Percentiles rank a stretch among this genome's conserved stretches.
These are phyloP conservation scores for Euryodendron excelsum DNA, from an alignment of 148 eudicot genomes.

Conservation along the genomic window DNA sequence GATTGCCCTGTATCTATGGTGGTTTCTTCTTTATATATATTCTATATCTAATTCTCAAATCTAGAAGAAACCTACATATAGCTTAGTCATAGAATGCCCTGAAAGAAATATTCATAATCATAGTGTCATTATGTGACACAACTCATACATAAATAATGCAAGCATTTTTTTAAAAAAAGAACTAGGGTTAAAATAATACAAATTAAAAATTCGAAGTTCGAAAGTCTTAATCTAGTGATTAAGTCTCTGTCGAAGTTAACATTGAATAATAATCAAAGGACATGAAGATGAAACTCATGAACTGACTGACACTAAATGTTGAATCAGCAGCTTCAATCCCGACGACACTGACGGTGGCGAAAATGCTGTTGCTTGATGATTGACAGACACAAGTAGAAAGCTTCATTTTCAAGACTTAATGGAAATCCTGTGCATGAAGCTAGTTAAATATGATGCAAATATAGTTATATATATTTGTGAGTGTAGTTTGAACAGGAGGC, in stretches of 20 bases:
- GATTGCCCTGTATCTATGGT: background rate
- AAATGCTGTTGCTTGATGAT: slow-evolving; percentile 30
- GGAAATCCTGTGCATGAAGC: background rate
- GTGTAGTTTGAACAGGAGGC: slow-evolving; percentile 69
- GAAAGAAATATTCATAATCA: background rate
- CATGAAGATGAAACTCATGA: too few relatives aligned
- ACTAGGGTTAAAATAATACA: background rate
- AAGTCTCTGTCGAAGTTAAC: background rate
- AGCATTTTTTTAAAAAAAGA: background rate
- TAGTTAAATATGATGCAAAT: background rate
- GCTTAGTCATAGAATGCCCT: background rate
- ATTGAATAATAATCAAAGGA: slow-evolving; percentile 7
- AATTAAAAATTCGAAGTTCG: background rate
- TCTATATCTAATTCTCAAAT: background rate
- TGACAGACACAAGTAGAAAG: slow-evolving; percentile 32
- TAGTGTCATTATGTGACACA: background rate
- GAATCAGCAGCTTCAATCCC: background rate
- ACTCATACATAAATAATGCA: background rate
- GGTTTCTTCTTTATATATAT: background rate
- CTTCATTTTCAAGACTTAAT: slow-evolving; percentile 46
- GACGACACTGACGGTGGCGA: slow-evolving; percentile 22
- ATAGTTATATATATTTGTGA: slow-evolving; percentile 3
- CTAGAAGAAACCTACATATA: background rate
- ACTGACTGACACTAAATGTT: too few relatives aligned
- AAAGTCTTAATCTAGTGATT: background rate